These are phyloP conservation scores for Pyricularia pennisetigena DNA, from an alignment of 2,329 filamentous ascomycete genomes.

Conservation along the genomic window DNA sequence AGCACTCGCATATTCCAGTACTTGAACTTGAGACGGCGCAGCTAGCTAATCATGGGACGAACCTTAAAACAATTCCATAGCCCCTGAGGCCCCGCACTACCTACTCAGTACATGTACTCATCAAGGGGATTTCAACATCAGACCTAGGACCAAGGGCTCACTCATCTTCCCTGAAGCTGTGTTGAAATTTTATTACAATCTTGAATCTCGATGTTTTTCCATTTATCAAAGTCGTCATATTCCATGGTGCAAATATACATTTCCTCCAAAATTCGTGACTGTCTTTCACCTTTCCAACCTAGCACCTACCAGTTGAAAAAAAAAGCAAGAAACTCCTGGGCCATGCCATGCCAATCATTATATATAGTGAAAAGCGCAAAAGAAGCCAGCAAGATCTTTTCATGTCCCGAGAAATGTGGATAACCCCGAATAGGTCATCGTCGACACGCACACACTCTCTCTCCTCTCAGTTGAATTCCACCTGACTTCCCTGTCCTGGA, in stretches of 20 bases:
- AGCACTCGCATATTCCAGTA: no score
- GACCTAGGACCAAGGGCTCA: no score
- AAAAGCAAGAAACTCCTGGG: not conserved
- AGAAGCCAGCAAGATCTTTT: not conserved
- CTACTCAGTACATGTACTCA: no score
- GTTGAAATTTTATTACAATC: not conserved
- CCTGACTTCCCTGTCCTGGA: constrained; percentile 17
- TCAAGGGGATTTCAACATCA: no score
- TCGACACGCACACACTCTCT: not conserved
- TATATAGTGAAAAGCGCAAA: not conserved
- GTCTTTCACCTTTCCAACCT: not conserved
- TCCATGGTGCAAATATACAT: not conserved
- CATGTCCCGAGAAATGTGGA: not conserved
- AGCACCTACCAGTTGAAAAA: not conserved
- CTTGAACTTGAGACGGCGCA: not conserved
- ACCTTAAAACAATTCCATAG: no score
- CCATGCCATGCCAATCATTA: not conserved
- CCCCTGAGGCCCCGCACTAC: no score
- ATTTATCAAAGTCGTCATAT: not conserved
- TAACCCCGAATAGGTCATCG: not conserved
- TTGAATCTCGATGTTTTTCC: not conserved
- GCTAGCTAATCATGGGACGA: not conserved
- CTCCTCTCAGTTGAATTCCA: constrained; percentile 12
- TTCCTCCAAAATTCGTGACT: not conserved
- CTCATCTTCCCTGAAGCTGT: not conserved